Conservation (phyloP, 352 stramenopile species). For the Globisporangium emineosum region DNA sequence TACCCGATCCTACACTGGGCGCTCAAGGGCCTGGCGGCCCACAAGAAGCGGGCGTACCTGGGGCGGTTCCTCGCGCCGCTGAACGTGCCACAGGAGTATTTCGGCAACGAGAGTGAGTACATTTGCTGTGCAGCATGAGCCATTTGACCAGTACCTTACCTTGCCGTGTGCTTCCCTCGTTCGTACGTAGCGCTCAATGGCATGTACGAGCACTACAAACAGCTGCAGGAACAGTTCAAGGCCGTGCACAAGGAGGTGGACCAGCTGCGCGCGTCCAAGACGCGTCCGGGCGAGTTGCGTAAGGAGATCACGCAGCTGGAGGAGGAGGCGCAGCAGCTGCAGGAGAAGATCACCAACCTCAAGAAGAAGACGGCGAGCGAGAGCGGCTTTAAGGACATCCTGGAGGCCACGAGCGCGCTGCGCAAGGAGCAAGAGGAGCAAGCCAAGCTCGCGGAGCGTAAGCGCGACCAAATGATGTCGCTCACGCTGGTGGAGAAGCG, state of each 20-base stretch:
- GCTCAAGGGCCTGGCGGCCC: constrained; percentile 77
- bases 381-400: constrained; percentile 85
- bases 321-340: constrained; percentile 87
- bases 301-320: constrained; percentile 92
- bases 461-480: constrained; percentile 85
- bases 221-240: constrained; percentile 94
- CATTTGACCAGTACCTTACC: no score
- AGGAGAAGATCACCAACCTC: constrained; percentile 89
- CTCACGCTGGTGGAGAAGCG: constrained; percentile 84
- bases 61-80: constrained; percentile 90
- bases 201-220: constrained; percentile 90
- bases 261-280: constrained; percentile 69
- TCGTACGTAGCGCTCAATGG: constrained; percentile 40
- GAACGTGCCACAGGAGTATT: constrained; percentile 92
- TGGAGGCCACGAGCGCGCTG: constrained; percentile 88
- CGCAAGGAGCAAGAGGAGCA: constrained; percentile 95
- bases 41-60: constrained; percentile 94
- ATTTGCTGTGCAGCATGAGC: neutral
- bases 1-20: constrained; percentile 93
- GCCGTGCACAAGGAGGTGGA: constrained; percentile 89
- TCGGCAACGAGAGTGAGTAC: constrained; percentile 78
- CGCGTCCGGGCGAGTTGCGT: constrained; percentile 78
- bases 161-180: neutral
- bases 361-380: constrained; percentile 86
- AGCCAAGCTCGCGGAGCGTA: constrained; percentile 86